Percentiles rank a stretch among this genome's conserved stretches.
These are phyloP conservation scores for Candida morakotiae DNA, from an alignment of 805 yeast species.

Conservation along the genomic window DNA sequence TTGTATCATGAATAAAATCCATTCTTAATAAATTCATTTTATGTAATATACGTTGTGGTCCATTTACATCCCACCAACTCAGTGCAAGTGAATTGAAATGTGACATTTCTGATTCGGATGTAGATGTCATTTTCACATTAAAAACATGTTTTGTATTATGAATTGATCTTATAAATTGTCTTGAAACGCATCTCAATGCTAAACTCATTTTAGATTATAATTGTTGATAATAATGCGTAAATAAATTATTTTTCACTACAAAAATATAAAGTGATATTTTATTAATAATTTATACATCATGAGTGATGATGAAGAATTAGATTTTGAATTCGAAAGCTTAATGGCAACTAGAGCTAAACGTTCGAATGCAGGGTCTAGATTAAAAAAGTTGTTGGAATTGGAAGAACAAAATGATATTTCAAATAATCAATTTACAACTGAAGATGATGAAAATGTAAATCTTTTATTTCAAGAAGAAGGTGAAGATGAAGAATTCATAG, in stretches of 20 bases:
- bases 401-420: slow-evolving; percentile 40
- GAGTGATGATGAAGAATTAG: slow-evolving; percentile 7
- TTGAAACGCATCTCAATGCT: too few species aligned
- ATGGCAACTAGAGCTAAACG: slow-evolving; percentile 75
- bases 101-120: slow-evolving; percentile 59
- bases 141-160: not conserved
- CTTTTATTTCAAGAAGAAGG: slow-evolving; percentile 59
- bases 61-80: slow-evolving; percentile 98
- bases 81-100: slow-evolving; percentile 86
- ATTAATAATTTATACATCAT: not conserved
- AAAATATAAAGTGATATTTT: too few species aligned
- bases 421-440: slow-evolving; percentile 31
- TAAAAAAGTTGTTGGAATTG: slow-evolving; percentile 70
- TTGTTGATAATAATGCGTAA: too few species aligned
- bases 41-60: slow-evolving; percentile 90
- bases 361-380: slow-evolving; percentile 85
- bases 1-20: slow-evolving; percentile 74
- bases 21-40: slow-evolving; percentile 88
- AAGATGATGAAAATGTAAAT: slow-evolving; percentile 76
- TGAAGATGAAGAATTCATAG: slow-evolving; percentile 26
- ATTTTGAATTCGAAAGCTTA: slow-evolving; percentile 45
- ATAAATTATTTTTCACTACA: too few species aligned
- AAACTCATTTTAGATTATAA: too few species aligned
- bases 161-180: not conserved
- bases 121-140: slow-evolving; percentile 25